Evolutionary conservation across 441 rosid genomes (phyloP).

Genomic region (Omphalea diandra): DNA sequence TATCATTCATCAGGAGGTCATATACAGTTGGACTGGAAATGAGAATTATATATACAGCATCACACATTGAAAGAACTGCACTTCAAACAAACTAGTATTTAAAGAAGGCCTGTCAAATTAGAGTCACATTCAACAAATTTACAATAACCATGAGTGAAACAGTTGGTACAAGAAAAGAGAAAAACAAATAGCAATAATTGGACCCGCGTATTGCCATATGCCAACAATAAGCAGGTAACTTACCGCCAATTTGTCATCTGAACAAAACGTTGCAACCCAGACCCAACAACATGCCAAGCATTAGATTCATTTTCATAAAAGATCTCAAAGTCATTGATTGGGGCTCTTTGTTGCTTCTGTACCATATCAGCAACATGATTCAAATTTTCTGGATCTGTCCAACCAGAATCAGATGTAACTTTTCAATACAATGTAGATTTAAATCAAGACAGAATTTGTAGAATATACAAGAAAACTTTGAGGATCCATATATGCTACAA

Average conservation of each 20-base stretch:
- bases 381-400: constrained; percentile 42
- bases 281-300: constrained; percentile 78
- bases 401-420: constrained; percentile 31
- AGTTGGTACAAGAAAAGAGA: neutral
- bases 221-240: too few relatives aligned
- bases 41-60: neutral
- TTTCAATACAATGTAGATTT: constrained; percentile 19
- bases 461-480: neutral
- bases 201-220: neutral
- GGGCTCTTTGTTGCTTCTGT: constrained; percentile 59
- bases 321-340: constrained; percentile 80
- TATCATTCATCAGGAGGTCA: too few relatives aligned
- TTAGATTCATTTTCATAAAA: constrained; percentile 50
- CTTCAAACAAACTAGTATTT: neutral
- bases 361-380: constrained; percentile 81
- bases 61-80: neutral
- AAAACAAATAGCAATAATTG: neutral
- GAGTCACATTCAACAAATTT: neutral
- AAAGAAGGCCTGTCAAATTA: neutral
- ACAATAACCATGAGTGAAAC: neutral
- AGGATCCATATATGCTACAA: constrained; percentile 1
- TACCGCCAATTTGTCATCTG: constrained; percentile 99
- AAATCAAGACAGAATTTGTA: neutral
- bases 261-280: constrained; percentile 85
- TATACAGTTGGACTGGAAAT: neutral